Conservation (phyloP, 805 yeast species). For the Clavispora vitiphila region DNA sequence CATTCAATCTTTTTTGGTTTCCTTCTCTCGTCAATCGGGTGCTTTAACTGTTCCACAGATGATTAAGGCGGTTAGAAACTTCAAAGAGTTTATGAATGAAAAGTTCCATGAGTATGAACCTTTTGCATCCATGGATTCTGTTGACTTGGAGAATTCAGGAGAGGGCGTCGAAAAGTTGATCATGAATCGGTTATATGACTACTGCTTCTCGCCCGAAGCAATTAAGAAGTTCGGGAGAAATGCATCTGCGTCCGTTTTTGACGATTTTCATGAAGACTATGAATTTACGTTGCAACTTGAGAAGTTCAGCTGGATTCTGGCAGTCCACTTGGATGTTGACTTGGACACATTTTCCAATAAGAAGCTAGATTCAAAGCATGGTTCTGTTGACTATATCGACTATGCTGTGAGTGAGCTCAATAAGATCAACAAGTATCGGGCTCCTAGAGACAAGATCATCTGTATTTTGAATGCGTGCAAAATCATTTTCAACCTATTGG, state of each 20-base stretch:
- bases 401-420: conserved; percentile 67
- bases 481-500: conserved; percentile 81
- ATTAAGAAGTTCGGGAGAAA: conserved; percentile 19
- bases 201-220: conserved; percentile 77
- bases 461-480: conserved; percentile 90
- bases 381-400: conserved; percentile 41
- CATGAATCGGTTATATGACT: conserved; percentile 77
- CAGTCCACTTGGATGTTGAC: conserved; percentile 73
- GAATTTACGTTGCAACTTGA: conserved; percentile 46
- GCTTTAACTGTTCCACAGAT: conserved; percentile 75
- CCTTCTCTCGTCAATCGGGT: conserved; percentile 56
- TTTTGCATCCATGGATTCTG: conserved; percentile 58
- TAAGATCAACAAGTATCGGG: conserved; percentile 77
- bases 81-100: conserved; percentile 63
- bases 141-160: conserved; percentile 60
- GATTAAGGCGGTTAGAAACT: conserved; percentile 69
- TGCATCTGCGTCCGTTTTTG: conserved; percentile 32
- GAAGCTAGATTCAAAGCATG: conserved; percentile 11
- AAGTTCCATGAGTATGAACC: conserved; percentile 66
- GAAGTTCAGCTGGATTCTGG: conserved; percentile 67
- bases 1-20: conserved; percentile 74
- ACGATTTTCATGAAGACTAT: conserved; percentile 61
- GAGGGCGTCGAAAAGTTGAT: conserved; percentile 92
- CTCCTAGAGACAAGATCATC: conserved; percentile 92
- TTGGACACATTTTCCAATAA: conserved; percentile 35